Base-by-base conservation (phyloP, 208 protist species). In the Endotrypanum monterogeii region DNA sequence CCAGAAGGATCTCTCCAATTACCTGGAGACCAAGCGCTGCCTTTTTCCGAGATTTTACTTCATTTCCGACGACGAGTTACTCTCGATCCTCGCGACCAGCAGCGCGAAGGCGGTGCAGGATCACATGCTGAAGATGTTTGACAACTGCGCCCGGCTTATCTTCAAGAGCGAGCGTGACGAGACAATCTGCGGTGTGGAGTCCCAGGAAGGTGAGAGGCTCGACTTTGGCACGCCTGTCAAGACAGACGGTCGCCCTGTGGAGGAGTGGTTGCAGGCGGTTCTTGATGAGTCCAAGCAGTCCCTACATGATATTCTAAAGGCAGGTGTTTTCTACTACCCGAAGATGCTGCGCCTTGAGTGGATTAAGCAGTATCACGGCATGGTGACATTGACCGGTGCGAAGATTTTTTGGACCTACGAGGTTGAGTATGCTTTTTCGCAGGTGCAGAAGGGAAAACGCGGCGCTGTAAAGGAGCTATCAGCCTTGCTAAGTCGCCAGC, bases 381-480 rank as follows among this genome's bases (percentile, higher is more conserved):
- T 99, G 98, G 89, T 98, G 32, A 92, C 89, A 11, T 87, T 99
- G 39, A 97, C 95, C 20, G 99, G 96, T 20, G 91, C 91, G n/a
- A 98, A 99, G 85, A 96, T 99, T 69, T 99, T 99, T 96, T 99
- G 99, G 98, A 99, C 99, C 35, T 99, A 94, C 83, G 92, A 99
- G 76, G 96, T 99, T 18, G 97, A 99, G 77, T 93, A 99, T 82
- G 92, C 91, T 46, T 99, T 99, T 81, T 72, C 83, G 60, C 81
- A 94, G 65, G 78, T 98, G 8, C 87, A 89, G 67, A 94, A 97
- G 79, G 98, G 98, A 30, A 98, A 99, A 79, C 98, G 98, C 70
- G 85, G 91, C 82, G 98, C 97, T 28, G 98, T 99, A 74, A 99
- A 99, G 88, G 80, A 94, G 58, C 88, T 99, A 8, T 94, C 86